A percentile compares a stretch with the other conserved stretches of the same genome.
Conservation (phyloP, 78 protist genomes). For the Cavenderia fasciculata region DNA sequence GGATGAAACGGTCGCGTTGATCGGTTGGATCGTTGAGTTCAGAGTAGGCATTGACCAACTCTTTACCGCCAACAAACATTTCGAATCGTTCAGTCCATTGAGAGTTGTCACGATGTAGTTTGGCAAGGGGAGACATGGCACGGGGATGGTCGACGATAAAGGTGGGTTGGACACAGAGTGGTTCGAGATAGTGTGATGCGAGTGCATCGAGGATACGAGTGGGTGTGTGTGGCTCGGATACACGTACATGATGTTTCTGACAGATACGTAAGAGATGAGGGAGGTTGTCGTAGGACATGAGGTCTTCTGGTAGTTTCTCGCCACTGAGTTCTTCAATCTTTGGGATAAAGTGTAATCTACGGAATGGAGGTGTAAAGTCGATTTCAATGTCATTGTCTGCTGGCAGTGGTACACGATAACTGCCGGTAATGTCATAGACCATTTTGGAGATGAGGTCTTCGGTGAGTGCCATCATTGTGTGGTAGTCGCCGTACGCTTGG, state of each 20-base stretch:
- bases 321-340: slow-evolving; percentile 86
- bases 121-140: slow-evolving; percentile 99
- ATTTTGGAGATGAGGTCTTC: slow-evolving; percentile 85
- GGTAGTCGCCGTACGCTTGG: slow-evolving; percentile 99
- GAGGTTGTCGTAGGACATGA: slow-evolving; percentile 33
- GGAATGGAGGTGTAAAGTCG: slow-evolving; percentile 98
- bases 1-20: slow-evolving; percentile 96
- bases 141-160: slow-evolving; percentile 99
- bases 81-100: slow-evolving; percentile 99
- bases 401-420: slow-evolving; percentile 76
- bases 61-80: slow-evolving; percentile 94
- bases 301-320: slow-evolving; percentile 43
- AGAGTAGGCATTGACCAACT: slow-evolving; percentile 99
- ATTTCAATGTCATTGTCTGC: slow-evolving; percentile 77
- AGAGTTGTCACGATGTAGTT: slow-evolving; percentile 63
- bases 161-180: slow-evolving; percentile 95
- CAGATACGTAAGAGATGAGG: slow-evolving; percentile 76
- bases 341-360: slow-evolving; percentile 90
- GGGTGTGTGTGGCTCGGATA: slow-evolving; percentile 95
- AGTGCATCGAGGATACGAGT: slow-evolving; percentile 95
- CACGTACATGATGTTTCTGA: slow-evolving; percentile 77
- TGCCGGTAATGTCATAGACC: slow-evolving; percentile 72
- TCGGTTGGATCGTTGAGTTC: slow-evolving; percentile 99
- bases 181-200: slow-evolving; percentile 95
- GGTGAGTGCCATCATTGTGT: slow-evolving; percentile 97